These are phyloP conservation scores for Beauveria sp. DNA, from an alignment of 2,329 filamentous ascomycete species.

Conservation along the genomic window DNA sequence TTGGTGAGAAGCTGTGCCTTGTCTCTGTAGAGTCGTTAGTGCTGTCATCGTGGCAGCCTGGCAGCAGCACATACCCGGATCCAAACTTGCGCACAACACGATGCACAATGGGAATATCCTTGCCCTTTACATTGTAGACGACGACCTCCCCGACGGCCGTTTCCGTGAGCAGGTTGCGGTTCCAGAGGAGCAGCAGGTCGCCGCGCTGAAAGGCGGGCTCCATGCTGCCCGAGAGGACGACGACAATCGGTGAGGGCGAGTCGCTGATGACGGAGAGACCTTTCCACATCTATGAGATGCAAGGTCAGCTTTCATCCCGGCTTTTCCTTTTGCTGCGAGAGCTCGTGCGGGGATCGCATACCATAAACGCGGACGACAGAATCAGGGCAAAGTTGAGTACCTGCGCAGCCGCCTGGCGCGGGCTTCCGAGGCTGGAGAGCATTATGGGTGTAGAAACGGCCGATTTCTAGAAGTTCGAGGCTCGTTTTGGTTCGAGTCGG, in stretches of 20 bases:
- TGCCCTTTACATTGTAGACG: constrained; percentile 74
- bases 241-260: constrained; percentile 70
- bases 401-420: constrained; percentile 74
- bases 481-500: neutral
- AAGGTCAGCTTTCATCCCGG: constrained; percentile 14
- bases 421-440: constrained; percentile 63
- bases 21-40: constrained; percentile 28
- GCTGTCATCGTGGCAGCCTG: neutral
- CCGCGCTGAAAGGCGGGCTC: constrained; percentile 76
- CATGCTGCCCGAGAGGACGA: constrained; percentile 79
- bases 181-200: constrained; percentile 71
- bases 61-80: constrained; percentile 34
- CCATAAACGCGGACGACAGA: constrained; percentile 87
- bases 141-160: constrained; percentile 52
- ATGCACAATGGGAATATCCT: constrained; percentile 97
- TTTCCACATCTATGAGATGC: constrained; percentile 63
- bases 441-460: constrained; percentile 35
- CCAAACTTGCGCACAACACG: constrained; percentile 73
- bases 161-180: constrained; percentile 53
- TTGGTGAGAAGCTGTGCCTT: constrained; percentile 80
- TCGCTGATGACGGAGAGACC: constrained; percentile 73
- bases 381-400: constrained; percentile 87
- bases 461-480: neutral
- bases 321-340: neutral
- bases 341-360: constrained; percentile 23